Base-by-base conservation (phyloP, 768 basidiomycete genomes). In the Pisolithus microcarpus region DNA sequence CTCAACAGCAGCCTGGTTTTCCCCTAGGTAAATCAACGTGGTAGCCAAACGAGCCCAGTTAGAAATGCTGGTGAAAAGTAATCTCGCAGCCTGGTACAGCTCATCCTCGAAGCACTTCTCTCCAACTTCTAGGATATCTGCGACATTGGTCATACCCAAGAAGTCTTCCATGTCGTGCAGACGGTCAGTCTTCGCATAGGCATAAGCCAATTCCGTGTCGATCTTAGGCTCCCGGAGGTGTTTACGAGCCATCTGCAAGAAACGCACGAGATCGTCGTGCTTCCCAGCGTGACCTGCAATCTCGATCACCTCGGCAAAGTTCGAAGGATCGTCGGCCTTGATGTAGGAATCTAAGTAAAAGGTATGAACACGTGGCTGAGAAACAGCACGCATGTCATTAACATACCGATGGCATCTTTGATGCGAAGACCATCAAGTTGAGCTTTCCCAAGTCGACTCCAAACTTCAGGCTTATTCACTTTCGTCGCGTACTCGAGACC, bases 161-260 rank as follows among this genome's bases (percentile, higher is more conserved):
- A 99, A 99, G 72, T 99, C 96, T 63, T 99, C 96, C 96, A 98
- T 98, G 64, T 99, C 96, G 65, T 98, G 95, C 13, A 99, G 72
- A 48, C 96, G 85, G 64, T 98, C 96, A 31, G 86, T 93, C 76
- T 96, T 97, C 19, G 96, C 96, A 65, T 98, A 99, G 5, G 96
- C 91, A 65, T 97, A 96, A 11, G 96, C 95, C 31, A 99, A 74
- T 71, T 98, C 94, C 8, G 96, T 97, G 65, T 99, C 96, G 59
- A 99, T 94, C 71, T 85, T 93, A 31, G 96, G 96, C 67, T 99
- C 96, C 51, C 96, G 86, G 15, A 97, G 81, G 43, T 87, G 80
- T 74, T 96, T 98, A 68, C 96, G 87, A 28, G 96, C 92, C 96
- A 98, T 99, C 69, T 99, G 96, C 11, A 99, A 77, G 76, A 84